phyloP scores from a whole-genome alignment of 306 rosid species.

The Echinosophora koreensis region DNA sequence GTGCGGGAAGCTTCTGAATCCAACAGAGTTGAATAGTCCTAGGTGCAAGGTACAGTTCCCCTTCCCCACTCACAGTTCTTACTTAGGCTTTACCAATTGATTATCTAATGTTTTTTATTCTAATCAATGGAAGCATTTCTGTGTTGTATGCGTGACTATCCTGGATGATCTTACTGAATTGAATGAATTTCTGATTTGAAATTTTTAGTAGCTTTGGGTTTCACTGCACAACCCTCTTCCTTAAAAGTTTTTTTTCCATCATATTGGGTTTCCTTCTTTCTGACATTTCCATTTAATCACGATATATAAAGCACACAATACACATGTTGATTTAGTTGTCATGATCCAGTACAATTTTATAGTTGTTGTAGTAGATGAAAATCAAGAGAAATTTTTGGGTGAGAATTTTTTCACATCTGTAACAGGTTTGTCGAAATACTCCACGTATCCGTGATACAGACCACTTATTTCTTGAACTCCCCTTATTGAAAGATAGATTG shows the following conservation, averaged over 20 bases:
- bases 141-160: not conserved
- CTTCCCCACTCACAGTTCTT: not conserved
- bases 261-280: constrained; percentile 13
- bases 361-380: constrained; percentile 35
- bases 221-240: constrained; percentile 3
- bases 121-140: constrained; percentile 6
- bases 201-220: constrained; percentile 1
- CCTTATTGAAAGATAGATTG: constrained; percentile 74
- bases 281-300: not conserved
- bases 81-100: constrained; percentile 30
- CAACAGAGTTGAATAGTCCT: constrained; percentile 84
- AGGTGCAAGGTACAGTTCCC: constrained; percentile 81
- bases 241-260: not conserved
- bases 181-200: not conserved
- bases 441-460: constrained; percentile 89
- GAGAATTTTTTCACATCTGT: constrained; percentile 28
- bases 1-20: constrained; percentile 91
- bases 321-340: constrained; percentile 23
- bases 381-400: constrained; percentile 9
- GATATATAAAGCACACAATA: constrained; percentile 33
- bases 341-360: constrained; percentile 10
- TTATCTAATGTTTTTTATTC: constrained; percentile 12
- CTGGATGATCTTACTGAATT: not conserved
- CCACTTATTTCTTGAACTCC: constrained; percentile 95
- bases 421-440: constrained; percentile 77